Percentiles rank a stretch among this genome's conserved stretches.
Conservation (phyloP, 2,329 filamentous ascomycete genomes). For the Colletotrichum phormii region DNA sequence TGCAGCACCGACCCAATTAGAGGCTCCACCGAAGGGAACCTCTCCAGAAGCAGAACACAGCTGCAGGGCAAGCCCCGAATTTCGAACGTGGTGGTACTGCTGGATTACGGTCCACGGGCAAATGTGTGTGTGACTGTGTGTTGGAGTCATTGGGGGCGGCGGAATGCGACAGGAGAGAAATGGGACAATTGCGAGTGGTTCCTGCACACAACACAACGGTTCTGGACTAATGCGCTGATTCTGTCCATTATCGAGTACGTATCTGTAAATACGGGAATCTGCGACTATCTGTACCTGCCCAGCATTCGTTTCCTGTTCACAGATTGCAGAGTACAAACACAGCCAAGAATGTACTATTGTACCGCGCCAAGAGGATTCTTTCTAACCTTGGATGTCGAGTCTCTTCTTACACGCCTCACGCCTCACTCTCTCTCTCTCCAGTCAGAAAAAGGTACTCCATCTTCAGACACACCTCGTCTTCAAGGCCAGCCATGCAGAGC, state of each 20-base stretch:
- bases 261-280: too few species aligned
- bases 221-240: too few species aligned
- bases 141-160: neutral
- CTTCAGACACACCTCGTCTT: neutral
- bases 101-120: neutral
- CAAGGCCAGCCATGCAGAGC: neutral
- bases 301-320: neutral
- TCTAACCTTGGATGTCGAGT: neutral
- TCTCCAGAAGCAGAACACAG: slow-evolving; percentile 11
- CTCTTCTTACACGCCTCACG: slow-evolving; percentile 10
- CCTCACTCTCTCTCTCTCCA: neutral
- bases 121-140: neutral
- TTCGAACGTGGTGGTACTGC: neutral
- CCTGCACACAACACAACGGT: too few species aligned
- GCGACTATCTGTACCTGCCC: neutral
- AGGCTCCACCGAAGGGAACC: slow-evolving; percentile 26
- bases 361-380: neutral
- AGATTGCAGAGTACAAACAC: neutral
- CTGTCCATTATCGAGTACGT: too few species aligned
- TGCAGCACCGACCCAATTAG: slow-evolving; percentile 27
- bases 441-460: neutral
- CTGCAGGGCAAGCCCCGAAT: slow-evolving; percentile 12
- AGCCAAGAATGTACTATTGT: neutral
- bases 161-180: neutral
- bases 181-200: neutral